Evolutionary conservation across 1,284 basidiomycete genomes (phyloP), one percentile per base, ranked within the genome.

Genomic region (Ganoderma boninense): DNA sequence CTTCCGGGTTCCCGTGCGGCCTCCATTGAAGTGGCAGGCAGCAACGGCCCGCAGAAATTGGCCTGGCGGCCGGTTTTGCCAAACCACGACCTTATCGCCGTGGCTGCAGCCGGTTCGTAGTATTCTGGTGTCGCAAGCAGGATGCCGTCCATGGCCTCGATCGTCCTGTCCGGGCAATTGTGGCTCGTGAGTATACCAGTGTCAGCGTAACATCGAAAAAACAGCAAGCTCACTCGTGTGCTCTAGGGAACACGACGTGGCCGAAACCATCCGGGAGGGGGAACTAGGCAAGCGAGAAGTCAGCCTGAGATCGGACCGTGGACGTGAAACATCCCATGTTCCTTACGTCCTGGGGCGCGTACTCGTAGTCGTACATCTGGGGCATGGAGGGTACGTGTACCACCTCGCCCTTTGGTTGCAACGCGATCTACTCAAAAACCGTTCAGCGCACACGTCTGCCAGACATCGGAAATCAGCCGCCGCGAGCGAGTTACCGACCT

Each of bases 281-380:
- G n/a, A 64, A 64, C 69, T 72, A 68, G 10, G 4, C 26, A 23
- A 23, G 32, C 4, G 32, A 32, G 32, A 32, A 32, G 4, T 32
- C 4, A 13, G 38, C 4, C 32, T 64, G 1, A 64, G 49, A 71
- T 70, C 70, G 73, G 42, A 8, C 7, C 10, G 38, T n/a, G 20
- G 11, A 4, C 1, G 13, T 5, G 16, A 18, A 16, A 14, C n/a
- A n/a, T n/a, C n/a, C n/a, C n/a, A n/a, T 26, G 18, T 14, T 38
- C 64, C 76, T 44, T 56, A 77, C 76, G 1, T 72, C 70, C 43
- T 79, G 77, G 8, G 78, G 74, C 18, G 66, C 57, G 20, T 64
- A 56, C 64, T 79, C 78, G 42, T 77, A 65, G 62, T 78, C 74
- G 57, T 77, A 75, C 69, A 78, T 74, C 0, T 73, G 70, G 20